Evolutionary conservation across 768 basidiomycete genomes (phyloP), one percentile per base, ranked within the genome.

Genomic region (Hebeloma cylindrosporum): DNA sequence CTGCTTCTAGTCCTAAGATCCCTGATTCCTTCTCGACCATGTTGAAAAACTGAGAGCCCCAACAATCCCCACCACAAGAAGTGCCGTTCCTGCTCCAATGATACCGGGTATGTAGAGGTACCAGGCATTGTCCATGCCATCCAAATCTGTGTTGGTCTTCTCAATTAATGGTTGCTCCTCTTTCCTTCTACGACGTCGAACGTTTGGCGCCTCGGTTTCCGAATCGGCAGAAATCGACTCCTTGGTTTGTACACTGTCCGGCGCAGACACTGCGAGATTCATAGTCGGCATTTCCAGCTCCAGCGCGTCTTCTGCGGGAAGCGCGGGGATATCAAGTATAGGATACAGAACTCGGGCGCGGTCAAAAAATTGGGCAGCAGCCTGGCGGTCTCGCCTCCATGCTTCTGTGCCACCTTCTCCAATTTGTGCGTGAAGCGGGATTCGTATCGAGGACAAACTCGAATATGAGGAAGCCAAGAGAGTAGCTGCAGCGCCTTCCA

Each of bases 31-130:
- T 62, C 83, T 74, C 54, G 82, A 84, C 70, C 77, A 79, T 13
- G 67, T 74, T 4, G 86, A 86, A 60, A 91, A 79, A 50, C 87
- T 86, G 52, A 91, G 63, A 5, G 84, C 84, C 2, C 88, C 86
- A 16, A 90, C 82, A 26, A 87, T 82, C 0, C 85, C 85, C 16
- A 88, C 82, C 16, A 89, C 84, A 31, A 89, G 71, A 43, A 91
- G 59, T 32, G 88, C 88, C 16, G 88, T 89, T n/a, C 88, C 88
- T 18, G 88, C 88, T 7, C 88, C 88, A 5, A 91, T 81, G 50
- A 91, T 62, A 18, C 85, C 82, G 3, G 88, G 88, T 29, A 91
- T 68, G 48, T 88, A 86, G 37, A 90, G 55, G 55, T 88, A 90
- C 88, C 88, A 91, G 17, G 85, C 74, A 62, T 71, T 78, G 43